phyloP scores from a whole-genome alignment of 1,284 basidiomycete species.

The Ceratobasidium sp. region DNA sequence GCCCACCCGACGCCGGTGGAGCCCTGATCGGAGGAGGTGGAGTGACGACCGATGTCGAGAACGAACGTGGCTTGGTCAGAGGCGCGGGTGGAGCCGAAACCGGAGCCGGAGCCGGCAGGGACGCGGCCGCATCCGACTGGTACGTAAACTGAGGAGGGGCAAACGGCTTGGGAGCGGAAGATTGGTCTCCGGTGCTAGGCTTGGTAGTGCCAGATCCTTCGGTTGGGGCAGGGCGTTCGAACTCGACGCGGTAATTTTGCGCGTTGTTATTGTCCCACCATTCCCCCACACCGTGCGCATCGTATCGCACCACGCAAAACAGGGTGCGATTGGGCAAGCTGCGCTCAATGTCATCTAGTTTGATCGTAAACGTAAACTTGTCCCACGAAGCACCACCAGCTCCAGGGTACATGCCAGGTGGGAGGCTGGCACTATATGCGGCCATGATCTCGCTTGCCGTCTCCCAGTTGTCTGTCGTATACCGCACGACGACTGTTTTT shows the following conservation, averaged over 20 bases:
- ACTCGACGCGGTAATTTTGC: slow-evolving; percentile 56
- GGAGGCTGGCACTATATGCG: slow-evolving; percentile 54
- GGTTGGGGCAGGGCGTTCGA: slow-evolving; percentile 46
- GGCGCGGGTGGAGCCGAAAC: slow-evolving; percentile 23
- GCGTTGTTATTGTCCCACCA: slow-evolving; percentile 59
- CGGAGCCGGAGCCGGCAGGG: slow-evolving; percentile 1
- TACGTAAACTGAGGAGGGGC: slow-evolving; percentile 17
- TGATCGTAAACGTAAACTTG: slow-evolving; percentile 61
- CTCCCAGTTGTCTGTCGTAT: slow-evolving; percentile 63
- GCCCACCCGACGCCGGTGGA: slow-evolving; percentile 12
- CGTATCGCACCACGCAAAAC: slow-evolving; percentile 69
- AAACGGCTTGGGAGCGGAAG: slow-evolving; percentile 25
- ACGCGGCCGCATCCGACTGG: not conserved
- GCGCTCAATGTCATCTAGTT: slow-evolving; percentile 74
- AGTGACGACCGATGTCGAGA: slow-evolving; percentile 34
- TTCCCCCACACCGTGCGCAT: slow-evolving; percentile 53
- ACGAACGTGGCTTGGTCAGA: slow-evolving; percentile 31
- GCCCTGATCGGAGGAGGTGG: slow-evolving; percentile 33
- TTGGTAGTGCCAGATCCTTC: not conserved
- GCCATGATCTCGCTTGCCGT: slow-evolving; percentile 59
- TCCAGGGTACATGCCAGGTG: slow-evolving; percentile 41
- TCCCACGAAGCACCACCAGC: slow-evolving; percentile 52
- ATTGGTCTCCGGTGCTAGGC: slow-evolving; percentile 14
- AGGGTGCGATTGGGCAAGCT: slow-evolving; percentile 70
- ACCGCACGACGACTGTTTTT: slow-evolving; percentile 60